phyloP scores from a whole-genome alignment of 257 asterid species.

The Gentiana dahurica region DNA sequence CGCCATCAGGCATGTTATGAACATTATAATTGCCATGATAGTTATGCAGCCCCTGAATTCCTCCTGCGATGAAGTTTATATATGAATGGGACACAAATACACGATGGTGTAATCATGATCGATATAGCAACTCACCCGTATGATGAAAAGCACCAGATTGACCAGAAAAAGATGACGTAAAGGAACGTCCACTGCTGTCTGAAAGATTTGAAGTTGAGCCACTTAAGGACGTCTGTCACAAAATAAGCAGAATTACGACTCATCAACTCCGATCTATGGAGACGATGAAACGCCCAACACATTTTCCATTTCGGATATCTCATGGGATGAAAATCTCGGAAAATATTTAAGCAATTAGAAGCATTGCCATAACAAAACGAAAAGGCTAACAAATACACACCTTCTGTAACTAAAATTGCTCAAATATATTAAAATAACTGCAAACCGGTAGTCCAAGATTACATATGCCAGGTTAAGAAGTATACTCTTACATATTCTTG shows the following conservation, averaged over 20 bases:
- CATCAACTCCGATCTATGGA: neutral
- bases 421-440: no score
- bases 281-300: neutral
- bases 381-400: neutral
- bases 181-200: constrained; percentile 72
- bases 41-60: constrained; percentile 73
- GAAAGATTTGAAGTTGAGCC: constrained; percentile 86
- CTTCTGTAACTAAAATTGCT: neutral
- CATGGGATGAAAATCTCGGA: neutral
- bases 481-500: neutral
- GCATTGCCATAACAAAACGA: neutral
- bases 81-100: neutral
- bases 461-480: no score
- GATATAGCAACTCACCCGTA: constrained; percentile 50
- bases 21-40: constrained; percentile 26
- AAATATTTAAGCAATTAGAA: neutral
- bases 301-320: neutral
- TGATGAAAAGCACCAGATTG: constrained; percentile 91
- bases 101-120: neutral
- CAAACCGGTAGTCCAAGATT: no score
- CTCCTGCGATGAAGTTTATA: constrained; percentile 41
- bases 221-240: constrained; percentile 69
- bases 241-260: constrained; percentile 5
- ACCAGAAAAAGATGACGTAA: constrained; percentile 69
- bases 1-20: constrained; percentile 64